Evolutionary conservation across 1,284 basidiomycete species (phyloP), one percentile per base, ranked within the genome.

Genomic region (Boletus subluridellus): DNA sequence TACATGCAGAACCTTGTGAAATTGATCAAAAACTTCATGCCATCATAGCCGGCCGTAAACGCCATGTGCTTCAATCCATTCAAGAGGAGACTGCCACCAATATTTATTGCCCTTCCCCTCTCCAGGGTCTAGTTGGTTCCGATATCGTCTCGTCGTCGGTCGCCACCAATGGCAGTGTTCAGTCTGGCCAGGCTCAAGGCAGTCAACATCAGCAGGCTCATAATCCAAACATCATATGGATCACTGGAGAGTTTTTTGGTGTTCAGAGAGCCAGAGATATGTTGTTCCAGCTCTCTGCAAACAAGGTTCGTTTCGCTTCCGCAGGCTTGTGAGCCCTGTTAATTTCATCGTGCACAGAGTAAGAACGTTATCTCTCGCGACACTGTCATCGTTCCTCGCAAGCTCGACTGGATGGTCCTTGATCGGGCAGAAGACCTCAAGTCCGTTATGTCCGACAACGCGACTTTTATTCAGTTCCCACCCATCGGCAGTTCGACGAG

Each of bases 31-130:
- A 98, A 73, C 77, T 98, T 2, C 95, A 98, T 74, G 85, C 90
- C 52, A 94, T 98, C 71, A 84, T 98, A 62, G 91, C 93, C 12
- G 94, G 93, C 24, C 87, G 93, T 62, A 97, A 98, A 76, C 90
- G 96, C 49, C 81, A 81, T 58, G 82, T 90, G 28, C 80, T 99
- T 45, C 96, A 98, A 74, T 83, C 89, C 8, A 97, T 99, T 58
- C 94, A 98, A 73, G 95, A 98, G 75, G 95, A 98, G 75, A 98
- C 96, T 0, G 95, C 89, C 0, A 98, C 96, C 58, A 99, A 96
- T 71, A 93, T 99, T 60, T 99, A 98, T 74, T 83, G 94, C 63
- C 94, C 96, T 34, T 93, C 94, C 6, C 89, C 94, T 46, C 79
- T 98, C 54, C 90, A 95, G 64, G 94, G 92, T 49, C 84, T 95